Evolutionary conservation across 2,329 filamentous ascomycete species (phyloP), one percentile per base, ranked within the genome.

Genomic region (Colletotrichum neosansevieriae): DNA sequence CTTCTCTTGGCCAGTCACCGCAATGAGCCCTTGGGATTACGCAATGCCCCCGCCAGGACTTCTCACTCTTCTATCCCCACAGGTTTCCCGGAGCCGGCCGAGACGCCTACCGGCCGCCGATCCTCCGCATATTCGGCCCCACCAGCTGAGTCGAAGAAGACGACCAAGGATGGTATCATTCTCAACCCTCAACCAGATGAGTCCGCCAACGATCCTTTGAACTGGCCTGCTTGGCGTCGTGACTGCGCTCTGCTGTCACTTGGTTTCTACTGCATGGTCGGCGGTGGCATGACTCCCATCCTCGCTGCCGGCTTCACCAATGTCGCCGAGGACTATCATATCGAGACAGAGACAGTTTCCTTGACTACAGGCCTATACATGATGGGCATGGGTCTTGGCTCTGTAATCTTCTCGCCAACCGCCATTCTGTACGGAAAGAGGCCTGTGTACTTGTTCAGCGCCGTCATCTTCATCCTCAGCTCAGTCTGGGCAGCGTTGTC

Each of bases 351-450:
- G 34, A 80, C 87, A 58, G 94, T 98, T 4, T 91, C 95, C 2
- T 84, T 97, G 65, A 98, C 95, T 0, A 97, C 94, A 0, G 94
- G 94, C 0, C 81, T 98, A 13, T 98, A 94, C 81, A 98, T 98
- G 94, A 86, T 97, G 87, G 96, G 96, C 0, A 82, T 98, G 44
- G 95, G 94, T 1, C 74, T 98, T 1, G 95, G 95, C 2, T 94
- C 90, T 17, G 90, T 98, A 6, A 76, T 98, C 59, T 91, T 92
- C 74, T 96, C 93, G 0, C 96, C 95, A 0, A 98, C 94, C 0
- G 95, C 95, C 34, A 98, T 98, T 70, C 77, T 98, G 0, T 98
- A 83, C 68, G 96, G 95, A 1, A 98, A 98, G 80, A 86, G 95
- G 12, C 94, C 94, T 0, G 93, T 98, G 0, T 98, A 98, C 76